Base-by-base conservation (phyloP, 2,329 filamentous ascomycete species). In the Epichloe uncinata region DNA sequence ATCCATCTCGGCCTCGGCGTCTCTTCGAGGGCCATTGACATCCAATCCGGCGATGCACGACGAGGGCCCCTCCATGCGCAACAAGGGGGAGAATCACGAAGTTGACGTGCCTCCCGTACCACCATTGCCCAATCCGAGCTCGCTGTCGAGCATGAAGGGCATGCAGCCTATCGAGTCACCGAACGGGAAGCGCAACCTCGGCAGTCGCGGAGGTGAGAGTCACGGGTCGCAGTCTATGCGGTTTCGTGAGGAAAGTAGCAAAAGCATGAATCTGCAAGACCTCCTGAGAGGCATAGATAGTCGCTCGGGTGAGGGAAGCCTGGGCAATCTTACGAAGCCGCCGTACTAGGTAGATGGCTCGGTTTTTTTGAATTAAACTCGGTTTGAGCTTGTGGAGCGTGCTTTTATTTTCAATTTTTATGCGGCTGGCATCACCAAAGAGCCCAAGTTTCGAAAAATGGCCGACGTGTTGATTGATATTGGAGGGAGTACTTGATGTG, bases 101-200 rank as follows among this genome's bases (percentile, higher is more conserved):
- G 66, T 70, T 7, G 58, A 60, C 0, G 74, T 79, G 7, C 77
- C 77, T 3, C 77, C 77, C 0, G 77, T 81, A 12, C 77, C 77
- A 5, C 75, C 75, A 1, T 61, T 81, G 54, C 77, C 76, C 13
- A 65, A 63, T 48, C 55, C 67, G 16, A 62, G 55, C 18, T 54
- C 63, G 8, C 50, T 63, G 41, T 59, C 65, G 16, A 57, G 58
- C 48, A 63, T 60, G 55, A 59, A 59, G 47, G 54, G 58, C 18
- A 45, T 62, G 53, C 52, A 51, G 16, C 15, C 45, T 1, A 26
- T 45, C 12, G 48, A 52, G 12, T 50, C 42, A 12, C 36, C 51
- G 4, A 37, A 16, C 26, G 38, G 41, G 40, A 48, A 42, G 56
- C 65, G 68, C 18, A 69, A 63, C 48, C 42, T 70, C 20, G 68